A percentile compares a stretch with the other conserved stretches of the same genome.
phyloP scores from a whole-genome alignment of 164 flowering plant genomes.

The Vitis labrusca region DNA sequence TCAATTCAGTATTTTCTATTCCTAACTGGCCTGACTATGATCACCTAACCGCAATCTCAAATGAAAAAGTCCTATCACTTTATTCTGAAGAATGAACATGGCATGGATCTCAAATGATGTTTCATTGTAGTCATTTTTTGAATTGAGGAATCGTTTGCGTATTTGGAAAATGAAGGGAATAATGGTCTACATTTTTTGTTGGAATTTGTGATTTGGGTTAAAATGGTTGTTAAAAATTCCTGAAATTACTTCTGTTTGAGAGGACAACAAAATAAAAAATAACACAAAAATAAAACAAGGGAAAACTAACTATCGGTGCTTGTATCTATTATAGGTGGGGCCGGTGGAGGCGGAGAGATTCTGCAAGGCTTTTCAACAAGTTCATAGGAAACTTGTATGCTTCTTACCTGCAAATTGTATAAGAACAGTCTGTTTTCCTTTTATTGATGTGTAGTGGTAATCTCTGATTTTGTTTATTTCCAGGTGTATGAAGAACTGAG shows the following conservation, averaged over 20 bases:
- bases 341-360: constrained; percentile 47
- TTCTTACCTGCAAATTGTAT: not conserved
- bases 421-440: not conserved
- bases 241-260: too few species aligned
- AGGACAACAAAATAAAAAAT: too few species aligned
- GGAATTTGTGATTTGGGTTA: too few species aligned
- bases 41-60: not conserved
- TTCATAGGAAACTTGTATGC: constrained; percentile 49
- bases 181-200: not conserved
- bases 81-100: too few species aligned
- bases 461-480: not conserved
- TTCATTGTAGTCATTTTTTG: not conserved
- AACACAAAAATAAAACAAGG: not conserved
- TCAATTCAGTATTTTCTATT: not conserved
- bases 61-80: not conserved
- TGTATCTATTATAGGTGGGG: constrained; percentile 35
- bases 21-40: not conserved
- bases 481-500: constrained; percentile 46
- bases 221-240: too few species aligned
- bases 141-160: not conserved
- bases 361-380: constrained; percentile 43
- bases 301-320: constrained; percentile 1
- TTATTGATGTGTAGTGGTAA: not conserved
- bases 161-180: not conserved
- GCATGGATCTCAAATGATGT: too few species aligned